phyloP scores from a whole-genome alignment of 2,329 filamentous ascomycete species.

The Talaromyces sp. region DNA sequence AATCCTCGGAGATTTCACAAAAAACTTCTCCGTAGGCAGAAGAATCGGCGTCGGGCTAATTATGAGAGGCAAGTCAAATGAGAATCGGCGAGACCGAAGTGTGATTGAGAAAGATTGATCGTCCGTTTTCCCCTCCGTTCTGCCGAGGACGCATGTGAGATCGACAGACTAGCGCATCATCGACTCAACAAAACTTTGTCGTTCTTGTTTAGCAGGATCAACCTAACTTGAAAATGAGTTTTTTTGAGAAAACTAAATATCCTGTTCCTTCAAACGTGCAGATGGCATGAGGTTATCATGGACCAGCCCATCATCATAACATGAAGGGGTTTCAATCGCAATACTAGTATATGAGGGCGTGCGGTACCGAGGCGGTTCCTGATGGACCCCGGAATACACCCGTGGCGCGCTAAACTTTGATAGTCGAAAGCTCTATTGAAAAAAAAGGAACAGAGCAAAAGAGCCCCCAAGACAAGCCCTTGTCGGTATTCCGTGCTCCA shows the following conservation, averaged over 20 bases:
- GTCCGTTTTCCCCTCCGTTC: neutral
- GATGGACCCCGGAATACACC: conserved; percentile 1
- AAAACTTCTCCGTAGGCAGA: no score
- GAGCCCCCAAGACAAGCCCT: neutral
- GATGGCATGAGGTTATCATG: no score
- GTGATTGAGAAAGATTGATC: neutral
- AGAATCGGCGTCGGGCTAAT: no score
- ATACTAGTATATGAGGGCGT: neutral
- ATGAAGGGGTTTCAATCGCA: no score
- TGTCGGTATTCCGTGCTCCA: conserved; percentile 6
- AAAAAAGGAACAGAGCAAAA: neutral
- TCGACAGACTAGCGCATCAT: conserved; percentile 21
- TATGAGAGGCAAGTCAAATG: no score
- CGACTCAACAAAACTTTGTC: neutral
- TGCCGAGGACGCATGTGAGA: conserved; percentile 26
- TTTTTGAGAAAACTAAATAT: neutral
- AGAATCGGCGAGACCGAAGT: neutral
- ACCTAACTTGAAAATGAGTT: neutral
- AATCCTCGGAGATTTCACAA: no score
- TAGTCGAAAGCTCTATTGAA: neutral
- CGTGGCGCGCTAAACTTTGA: conserved; percentile 2
- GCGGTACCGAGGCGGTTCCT: conserved; percentile 5
- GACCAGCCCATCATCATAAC: no score
- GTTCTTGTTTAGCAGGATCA: neutral
- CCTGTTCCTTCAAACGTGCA: neutral